Conservation (phyloP, 441 rosid genomes). For the Lagerstroemia fauriei region DNA sequence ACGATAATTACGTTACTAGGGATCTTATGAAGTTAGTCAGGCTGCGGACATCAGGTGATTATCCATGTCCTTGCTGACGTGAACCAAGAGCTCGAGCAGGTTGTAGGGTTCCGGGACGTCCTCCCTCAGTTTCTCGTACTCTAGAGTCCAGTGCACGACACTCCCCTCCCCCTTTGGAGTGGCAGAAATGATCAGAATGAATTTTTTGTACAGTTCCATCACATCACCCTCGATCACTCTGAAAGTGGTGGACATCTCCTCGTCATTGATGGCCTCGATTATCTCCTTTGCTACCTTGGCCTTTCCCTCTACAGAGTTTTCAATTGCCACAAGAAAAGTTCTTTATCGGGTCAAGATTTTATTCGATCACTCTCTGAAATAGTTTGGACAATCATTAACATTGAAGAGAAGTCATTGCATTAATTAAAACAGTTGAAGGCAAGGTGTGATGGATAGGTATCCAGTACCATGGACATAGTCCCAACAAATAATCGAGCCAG, state of each 20-base stretch:
- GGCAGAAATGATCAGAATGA: slow-evolving; percentile 21
- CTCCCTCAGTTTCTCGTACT: slow-evolving; percentile 34
- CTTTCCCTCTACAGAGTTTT: slow-evolving; percentile 30
- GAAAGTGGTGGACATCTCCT: slow-evolving; percentile 26
- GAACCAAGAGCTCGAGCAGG: slow-evolving; percentile 16
- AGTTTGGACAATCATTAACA: too few relatives aligned
- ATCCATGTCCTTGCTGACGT: slow-evolving; percentile 20
- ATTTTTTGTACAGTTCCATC: slow-evolving; percentile 35
- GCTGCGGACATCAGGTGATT: slow-evolving; percentile 16
- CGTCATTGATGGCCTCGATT: slow-evolving; percentile 30
- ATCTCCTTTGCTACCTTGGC: slow-evolving; percentile 29
- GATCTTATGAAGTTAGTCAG: background rate
- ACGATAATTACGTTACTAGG: too few relatives aligned
- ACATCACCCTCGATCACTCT: slow-evolving; percentile 35
- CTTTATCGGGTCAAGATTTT: background rate
- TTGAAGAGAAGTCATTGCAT: too few relatives aligned
- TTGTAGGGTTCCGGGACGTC: slow-evolving; percentile 28
- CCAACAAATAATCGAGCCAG: slow-evolving; percentile 37
- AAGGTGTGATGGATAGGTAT: background rate
- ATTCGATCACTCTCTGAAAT: background rate
- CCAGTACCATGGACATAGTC: slow-evolving; percentile 41
- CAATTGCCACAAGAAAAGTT: background rate
- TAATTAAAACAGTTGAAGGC: background rate
- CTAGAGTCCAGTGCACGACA: slow-evolving; percentile 28
- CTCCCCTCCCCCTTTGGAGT: slow-evolving; percentile 25